Conservation (phyloP, 208 protist genomes). For the Crithidia expoeki region DNA sequence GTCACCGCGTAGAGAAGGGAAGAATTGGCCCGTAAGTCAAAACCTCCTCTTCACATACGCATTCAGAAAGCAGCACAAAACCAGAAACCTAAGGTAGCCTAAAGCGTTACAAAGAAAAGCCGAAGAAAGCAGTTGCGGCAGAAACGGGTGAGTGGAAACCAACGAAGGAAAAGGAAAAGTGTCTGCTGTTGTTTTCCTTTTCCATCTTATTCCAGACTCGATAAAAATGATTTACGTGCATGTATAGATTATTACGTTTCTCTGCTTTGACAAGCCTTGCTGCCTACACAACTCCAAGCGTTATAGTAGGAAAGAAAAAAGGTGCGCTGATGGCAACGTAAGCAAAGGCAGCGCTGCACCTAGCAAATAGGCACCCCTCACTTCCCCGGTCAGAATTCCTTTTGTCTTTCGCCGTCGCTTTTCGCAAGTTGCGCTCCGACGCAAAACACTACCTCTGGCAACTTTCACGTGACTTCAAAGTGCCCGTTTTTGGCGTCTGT, state of each 20-base stretch:
- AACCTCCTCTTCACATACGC: no score
- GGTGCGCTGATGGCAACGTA: not conserved
- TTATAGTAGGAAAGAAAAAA: not conserved
- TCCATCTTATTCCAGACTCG: not conserved
- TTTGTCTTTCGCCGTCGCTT: not conserved
- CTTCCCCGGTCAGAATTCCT: not conserved
- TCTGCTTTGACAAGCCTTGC: not conserved
- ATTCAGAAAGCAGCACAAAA: no score
- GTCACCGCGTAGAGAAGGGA: constrained; percentile 1
- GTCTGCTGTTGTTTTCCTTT: constrained; percentile 46
- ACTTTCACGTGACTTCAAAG: no score
- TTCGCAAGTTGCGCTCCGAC: not conserved
- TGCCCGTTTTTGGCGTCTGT: no score
- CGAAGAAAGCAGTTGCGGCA: not conserved
- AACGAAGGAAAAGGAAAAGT: constrained; percentile 33
- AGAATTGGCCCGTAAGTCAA: no score
- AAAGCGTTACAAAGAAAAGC: not conserved
- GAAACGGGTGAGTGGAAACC: not conserved
- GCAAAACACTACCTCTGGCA: not conserved
- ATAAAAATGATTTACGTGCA: not conserved
- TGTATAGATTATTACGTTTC: not conserved
- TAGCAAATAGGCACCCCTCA: not conserved
- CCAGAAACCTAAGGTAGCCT: not conserved
- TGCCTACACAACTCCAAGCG: not conserved
- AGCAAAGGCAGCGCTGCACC: not conserved